These are phyloP conservation scores for Cyanidiococcus yangmingshanensis DNA, from an alignment of 23 red algal species.

Conservation along the genomic window DNA sequence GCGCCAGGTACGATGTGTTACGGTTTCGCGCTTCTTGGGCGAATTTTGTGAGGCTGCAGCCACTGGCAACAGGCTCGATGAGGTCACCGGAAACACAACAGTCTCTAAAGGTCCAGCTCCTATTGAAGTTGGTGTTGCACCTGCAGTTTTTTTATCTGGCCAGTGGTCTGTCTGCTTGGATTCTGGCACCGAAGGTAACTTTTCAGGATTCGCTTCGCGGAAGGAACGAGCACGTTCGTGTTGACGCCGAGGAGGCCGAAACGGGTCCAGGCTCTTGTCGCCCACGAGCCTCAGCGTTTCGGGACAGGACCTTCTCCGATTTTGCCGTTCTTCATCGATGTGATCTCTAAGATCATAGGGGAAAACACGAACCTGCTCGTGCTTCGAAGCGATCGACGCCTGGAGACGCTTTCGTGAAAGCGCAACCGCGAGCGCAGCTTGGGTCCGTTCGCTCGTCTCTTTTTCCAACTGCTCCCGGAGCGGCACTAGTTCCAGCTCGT, in stretches of 20 bases:
- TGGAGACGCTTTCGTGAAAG: not conserved
- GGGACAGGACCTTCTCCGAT: not conserved
- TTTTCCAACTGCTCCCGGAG: not conserved
- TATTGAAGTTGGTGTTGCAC: not conserved
- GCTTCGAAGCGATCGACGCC: not conserved
- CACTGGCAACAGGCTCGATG: not conserved
- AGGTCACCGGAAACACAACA: not conserved
- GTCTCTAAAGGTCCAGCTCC: not conserved
- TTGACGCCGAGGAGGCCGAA: not conserved
- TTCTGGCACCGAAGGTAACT: not conserved
- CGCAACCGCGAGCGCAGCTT: not conserved
- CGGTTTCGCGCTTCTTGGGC: not conserved
- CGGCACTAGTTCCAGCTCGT: not conserved
- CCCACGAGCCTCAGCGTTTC: not conserved
- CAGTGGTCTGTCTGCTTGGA: not conserved
- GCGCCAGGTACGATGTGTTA: not conserved
- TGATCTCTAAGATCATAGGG: not conserved
- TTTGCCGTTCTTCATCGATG: not conserved
- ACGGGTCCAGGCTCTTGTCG: not conserved
- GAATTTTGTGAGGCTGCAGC: not conserved
- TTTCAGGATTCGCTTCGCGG: too few relatives aligned
- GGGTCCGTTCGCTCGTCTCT: not conserved
- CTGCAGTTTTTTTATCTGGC: not conserved
- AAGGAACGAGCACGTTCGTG: not conserved
- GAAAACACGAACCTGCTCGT: conserved; percentile 2